These are phyloP conservation scores for Arachnopeziza araneosa DNA, from an alignment of 2,329 filamentous ascomycete genomes.

Conservation along the genomic window DNA sequence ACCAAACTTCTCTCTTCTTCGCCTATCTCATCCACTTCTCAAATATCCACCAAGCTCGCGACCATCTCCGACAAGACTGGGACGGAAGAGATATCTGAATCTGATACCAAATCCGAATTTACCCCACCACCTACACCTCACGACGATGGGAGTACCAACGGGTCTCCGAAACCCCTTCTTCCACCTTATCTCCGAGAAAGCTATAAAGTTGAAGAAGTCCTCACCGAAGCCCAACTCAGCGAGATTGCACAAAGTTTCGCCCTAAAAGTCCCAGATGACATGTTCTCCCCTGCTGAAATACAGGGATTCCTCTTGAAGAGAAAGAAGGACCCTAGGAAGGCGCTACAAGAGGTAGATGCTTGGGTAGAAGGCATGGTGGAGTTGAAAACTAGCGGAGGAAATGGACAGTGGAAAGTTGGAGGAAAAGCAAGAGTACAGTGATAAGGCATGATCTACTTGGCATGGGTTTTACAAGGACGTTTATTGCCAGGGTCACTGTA, in stretches of 20 bases:
- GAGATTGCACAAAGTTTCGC: conserved; percentile 39
- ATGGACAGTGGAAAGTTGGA: background rate
- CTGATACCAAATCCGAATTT: background rate
- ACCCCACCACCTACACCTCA: conserved; percentile 18
- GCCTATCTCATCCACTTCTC: background rate
- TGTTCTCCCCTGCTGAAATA: conserved; percentile 56
- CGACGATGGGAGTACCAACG: background rate
- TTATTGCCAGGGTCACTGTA: background rate
- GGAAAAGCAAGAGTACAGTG: background rate
- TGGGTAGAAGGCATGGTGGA: conserved; percentile 48
- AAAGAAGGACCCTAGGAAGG: conserved; percentile 52
- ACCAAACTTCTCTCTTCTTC: conserved; percentile 19
- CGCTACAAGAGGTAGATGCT: conserved; percentile 45
- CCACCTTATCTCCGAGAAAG: background rate
- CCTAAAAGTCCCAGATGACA: conserved; percentile 43
- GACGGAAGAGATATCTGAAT: background rate
- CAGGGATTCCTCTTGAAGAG: conserved; percentile 60
- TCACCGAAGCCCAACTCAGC: conserved; percentile 36
- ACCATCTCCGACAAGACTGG: background rate
- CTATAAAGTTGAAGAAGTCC: conserved; percentile 4
- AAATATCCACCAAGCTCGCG: background rate
- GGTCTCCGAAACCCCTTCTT: background rate
- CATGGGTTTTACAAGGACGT: background rate
- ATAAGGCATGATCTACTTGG: background rate
- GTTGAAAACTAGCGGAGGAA: conserved; percentile 13